Percentiles rank a stretch among this genome's conserved stretches.
These are phyloP conservation scores for Flaveria ramosissima DNA, from an alignment of 129 eudicot genomes.

Conservation along the genomic window DNA sequence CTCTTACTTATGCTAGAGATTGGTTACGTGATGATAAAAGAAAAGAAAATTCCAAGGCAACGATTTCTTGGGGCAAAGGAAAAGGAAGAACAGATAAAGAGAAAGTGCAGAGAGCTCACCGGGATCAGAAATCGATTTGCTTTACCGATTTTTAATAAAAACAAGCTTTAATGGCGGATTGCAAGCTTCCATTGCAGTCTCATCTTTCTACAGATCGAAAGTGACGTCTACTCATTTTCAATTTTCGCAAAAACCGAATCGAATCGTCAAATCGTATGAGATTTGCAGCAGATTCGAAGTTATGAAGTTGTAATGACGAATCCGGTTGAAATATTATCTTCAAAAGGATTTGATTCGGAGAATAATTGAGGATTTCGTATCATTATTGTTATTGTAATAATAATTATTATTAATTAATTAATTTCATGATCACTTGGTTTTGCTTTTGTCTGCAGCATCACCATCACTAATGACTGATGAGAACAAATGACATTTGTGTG, in stretches of 20 bases:
- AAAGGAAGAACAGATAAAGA: conserved; percentile 40
- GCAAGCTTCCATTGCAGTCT: conserved; percentile 27
- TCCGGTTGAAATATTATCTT: neutral
- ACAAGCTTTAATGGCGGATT: conserved; percentile 32
- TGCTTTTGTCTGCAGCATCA: conserved; percentile 39
- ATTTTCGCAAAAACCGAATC: neutral
- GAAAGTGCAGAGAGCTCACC: conserved; percentile 37
- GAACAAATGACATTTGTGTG: neutral
- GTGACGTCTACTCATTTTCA: conserved; percentile 23
- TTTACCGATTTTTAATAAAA: conserved; percentile 39
- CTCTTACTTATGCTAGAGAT: neutral
- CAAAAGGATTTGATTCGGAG: conserved; percentile 11
- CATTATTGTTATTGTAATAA: too few species aligned
- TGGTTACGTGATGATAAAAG: conserved; percentile 22
- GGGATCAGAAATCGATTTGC: conserved; percentile 49
- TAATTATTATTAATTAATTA: neutral
- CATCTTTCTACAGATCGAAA: conserved; percentile 37
- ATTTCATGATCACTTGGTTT: conserved; percentile 9
- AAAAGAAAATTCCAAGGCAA: conserved; percentile 35
- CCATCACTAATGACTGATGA: conserved; percentile 29
- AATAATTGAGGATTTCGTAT: conserved; percentile 11
- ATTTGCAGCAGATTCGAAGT: conserved; percentile 22
- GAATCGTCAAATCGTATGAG: too few species aligned
- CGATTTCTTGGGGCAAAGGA: conserved; percentile 42
- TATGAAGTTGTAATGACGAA: too few species aligned